Base-by-base conservation (phyloP, 2,329 filamentous ascomycete species). In the Cytospora schulzeri region DNA sequence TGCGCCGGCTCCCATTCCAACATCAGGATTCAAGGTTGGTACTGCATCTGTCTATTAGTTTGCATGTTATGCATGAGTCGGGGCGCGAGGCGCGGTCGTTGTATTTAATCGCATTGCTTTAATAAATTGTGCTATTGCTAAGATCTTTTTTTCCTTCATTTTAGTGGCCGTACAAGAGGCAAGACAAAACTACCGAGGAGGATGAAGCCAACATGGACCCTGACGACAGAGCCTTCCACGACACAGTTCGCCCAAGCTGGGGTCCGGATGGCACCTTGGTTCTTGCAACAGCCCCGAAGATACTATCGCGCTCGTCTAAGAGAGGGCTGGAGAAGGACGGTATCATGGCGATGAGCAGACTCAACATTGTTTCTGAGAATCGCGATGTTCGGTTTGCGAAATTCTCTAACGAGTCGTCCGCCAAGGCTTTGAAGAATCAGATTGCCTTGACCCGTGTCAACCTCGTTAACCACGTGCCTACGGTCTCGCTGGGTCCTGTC, bases 1-100 rank as follows among this genome's bases (percentile, higher is more conserved):
- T 60, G 75, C 82, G 62, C 83, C 84, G 72, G 81, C 80, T 68
- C 77, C 81, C 41, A 73, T 80, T 69, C 76, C 82, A 66, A 79
- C 81, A 71, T 87, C 87, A 78, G 90, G 91, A 74, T 91, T 94
- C 77, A 84, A 98, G 93, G 95, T 98, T 88, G 90, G 94, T 94
- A 78, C 81, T 72, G 74, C 75, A 68, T 72, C 75, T 75, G 71
- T 74, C 68, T 71, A 70, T 70, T 79, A 73, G 77, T 69, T 66
- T 56, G 54, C 57, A 55, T 9, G 50, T 38, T 28, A 60, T 60
- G 48, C 67, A 38, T 45, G 38, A 52, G 60, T 75, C 76, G 76
- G 77, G 72, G 75, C 73, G 55, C 59, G 57, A 45, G 55, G 22
- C 17, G 54, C 48, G 58, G 29, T 60, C 19, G 51, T 62, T 67